These are phyloP conservation scores for Quillaja saponaria DNA, from an alignment of 306 rosid species.

Conservation along the genomic window DNA sequence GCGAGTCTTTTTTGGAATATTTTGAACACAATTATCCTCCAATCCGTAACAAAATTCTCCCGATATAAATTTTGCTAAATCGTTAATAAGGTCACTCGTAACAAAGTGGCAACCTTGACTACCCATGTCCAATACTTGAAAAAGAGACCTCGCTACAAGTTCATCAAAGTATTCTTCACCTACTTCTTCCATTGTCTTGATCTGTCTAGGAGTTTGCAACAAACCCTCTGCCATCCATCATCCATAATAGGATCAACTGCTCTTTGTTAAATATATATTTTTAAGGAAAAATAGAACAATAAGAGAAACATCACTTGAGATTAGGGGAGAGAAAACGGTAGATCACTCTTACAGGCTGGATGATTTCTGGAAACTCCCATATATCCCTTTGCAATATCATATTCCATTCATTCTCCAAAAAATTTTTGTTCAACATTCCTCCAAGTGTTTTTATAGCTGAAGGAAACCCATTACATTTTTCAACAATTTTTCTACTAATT, in stretches of 20 bases:
- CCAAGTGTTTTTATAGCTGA: constrained; percentile 34
- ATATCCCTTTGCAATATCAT: constrained; percentile 15
- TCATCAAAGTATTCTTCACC: constrained; percentile 26
- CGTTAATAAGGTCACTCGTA: too few relatives aligned
- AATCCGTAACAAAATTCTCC: too few relatives aligned
- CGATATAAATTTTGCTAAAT: too few relatives aligned
- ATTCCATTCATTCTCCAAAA: constrained; percentile 22
- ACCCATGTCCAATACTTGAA: neutral
- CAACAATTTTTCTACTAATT: constrained; percentile 23
- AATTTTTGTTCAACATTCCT: constrained; percentile 30
- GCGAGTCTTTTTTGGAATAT: constrained; percentile 1
- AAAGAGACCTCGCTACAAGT: constrained; percentile 20
- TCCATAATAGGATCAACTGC: constrained; percentile 13
- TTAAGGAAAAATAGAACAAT: constrained; percentile 38
- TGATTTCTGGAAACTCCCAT: constrained; percentile 31
- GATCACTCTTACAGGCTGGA: constrained; percentile 31
- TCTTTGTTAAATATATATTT: constrained; percentile 7
- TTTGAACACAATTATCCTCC: neutral
- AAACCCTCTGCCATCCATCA: constrained; percentile 40
- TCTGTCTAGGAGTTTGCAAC: neutral
- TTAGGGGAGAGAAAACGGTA: constrained; percentile 23
- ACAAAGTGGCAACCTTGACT: too few relatives aligned
- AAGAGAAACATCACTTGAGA: constrained; percentile 29
- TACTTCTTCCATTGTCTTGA: constrained; percentile 17
- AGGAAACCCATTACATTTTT: constrained; percentile 34